phyloP scores from a whole-genome alignment of 2,329 filamentous ascomycete species.

The Alternaria longipes region DNA sequence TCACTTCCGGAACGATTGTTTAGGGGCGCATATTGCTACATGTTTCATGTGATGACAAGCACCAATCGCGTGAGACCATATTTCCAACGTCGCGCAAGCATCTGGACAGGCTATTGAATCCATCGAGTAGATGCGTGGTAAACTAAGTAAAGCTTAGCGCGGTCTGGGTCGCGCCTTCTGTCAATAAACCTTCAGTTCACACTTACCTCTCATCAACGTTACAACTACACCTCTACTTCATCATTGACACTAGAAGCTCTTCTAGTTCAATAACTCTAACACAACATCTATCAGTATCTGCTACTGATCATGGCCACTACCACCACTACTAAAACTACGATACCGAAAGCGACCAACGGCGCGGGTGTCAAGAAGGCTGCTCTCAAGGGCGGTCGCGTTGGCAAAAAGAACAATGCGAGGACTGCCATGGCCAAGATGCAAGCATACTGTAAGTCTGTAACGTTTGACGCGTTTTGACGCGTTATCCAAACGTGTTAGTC shows the following conservation, averaged over 20 bases:
- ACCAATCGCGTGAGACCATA: conserved; percentile 18
- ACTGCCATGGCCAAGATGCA: conserved; percentile 49
- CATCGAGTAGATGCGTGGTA: conserved; percentile 15
- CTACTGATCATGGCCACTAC: conserved; percentile 34
- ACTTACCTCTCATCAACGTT: conserved; percentile 8
- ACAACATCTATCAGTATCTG: conserved; percentile 3
- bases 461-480: conserved; percentile 27
- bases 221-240: conserved; percentile 13
- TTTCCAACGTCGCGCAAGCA: conserved; percentile 13
- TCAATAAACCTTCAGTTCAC: conserved; percentile 28
- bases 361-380: conserved; percentile 44
- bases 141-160: conserved; percentile 15
- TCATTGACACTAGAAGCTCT: neutral
- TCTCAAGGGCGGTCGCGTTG: conserved; percentile 20
- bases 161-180: conserved; percentile 19
- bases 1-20: conserved; percentile 14
- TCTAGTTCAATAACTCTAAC: neutral
- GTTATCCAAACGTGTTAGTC: conserved; percentile 26
- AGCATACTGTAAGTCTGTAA: conserved; percentile 43
- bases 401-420: conserved; percentile 39
- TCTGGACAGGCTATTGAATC: conserved; percentile 14
- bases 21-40: conserved; percentile 16
- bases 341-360: conserved; percentile 33
- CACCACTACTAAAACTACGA: conserved; percentile 35
- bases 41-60: conserved; percentile 21